These are phyloP conservation scores for Ophiostoma quercus DNA, from an alignment of 2,329 filamentous ascomycete species.

Conservation along the genomic window DNA sequence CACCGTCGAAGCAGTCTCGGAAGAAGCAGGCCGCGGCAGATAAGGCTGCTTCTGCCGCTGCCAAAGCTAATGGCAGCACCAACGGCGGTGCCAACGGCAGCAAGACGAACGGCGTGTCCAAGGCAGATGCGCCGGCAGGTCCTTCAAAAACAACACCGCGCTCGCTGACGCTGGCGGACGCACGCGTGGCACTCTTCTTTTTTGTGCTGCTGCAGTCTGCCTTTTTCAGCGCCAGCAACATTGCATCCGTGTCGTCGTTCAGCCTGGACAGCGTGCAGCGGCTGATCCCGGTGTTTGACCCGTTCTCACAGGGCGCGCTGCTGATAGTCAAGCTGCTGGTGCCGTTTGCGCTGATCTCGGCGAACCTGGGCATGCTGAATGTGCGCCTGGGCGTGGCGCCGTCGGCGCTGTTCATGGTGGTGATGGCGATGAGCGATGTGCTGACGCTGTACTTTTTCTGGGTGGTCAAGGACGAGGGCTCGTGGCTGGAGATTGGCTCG, in stretches of 20 bases:
- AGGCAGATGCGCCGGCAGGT: neutral
- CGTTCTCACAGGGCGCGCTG: constrained; percentile 83
- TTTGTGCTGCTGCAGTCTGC: constrained; percentile 89
- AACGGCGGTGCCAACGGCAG: neutral
- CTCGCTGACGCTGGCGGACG: constrained; percentile 72
- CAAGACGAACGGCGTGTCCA: neutral
- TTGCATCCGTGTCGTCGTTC: constrained; percentile 90
- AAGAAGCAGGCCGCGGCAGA: constrained; percentile 27
- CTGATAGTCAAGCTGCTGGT: constrained; percentile 86
- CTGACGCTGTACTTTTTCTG: constrained; percentile 96
- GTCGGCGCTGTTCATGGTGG: constrained; percentile 86
- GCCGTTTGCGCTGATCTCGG: constrained; percentile 86
- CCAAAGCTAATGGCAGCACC: constrained; percentile 14
- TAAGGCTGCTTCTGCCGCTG: constrained; percentile 1
- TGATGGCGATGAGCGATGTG: constrained; percentile 86
- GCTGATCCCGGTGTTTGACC: constrained; percentile 86
- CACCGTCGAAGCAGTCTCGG: constrained; percentile 25
- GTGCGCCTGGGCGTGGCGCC: constrained; percentile 76
- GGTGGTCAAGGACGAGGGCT: constrained; percentile 93
- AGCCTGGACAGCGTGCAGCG: constrained; percentile 84
- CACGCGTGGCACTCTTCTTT: constrained; percentile 87
- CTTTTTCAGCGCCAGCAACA: constrained; percentile 95
- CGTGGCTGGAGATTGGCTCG: constrained; percentile 94
- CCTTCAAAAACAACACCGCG: constrained; percentile 42
- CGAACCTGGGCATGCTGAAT: constrained; percentile 91